These are phyloP conservation scores for Exserohilum turcica DNA, from an alignment of 2,329 filamentous ascomycete species.

Conservation along the genomic window DNA sequence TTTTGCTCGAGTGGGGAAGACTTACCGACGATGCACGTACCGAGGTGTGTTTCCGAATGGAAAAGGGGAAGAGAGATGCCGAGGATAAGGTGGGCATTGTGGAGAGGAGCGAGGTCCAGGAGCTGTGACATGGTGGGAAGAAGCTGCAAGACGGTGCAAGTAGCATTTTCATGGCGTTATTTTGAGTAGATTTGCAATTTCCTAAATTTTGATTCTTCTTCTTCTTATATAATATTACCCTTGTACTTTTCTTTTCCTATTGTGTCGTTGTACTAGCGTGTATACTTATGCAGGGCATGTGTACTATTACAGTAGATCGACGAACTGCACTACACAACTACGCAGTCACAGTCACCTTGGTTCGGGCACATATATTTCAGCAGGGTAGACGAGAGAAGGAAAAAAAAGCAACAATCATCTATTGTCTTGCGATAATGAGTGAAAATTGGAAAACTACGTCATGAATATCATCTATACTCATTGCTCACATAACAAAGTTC, in stretches of 20 bases:
- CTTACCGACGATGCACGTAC: conserved; percentile 45
- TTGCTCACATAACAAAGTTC: no score
- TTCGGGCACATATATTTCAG: no score
- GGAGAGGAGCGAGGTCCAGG: conserved; percentile 1
- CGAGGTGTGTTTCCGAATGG: conserved; percentile 41
- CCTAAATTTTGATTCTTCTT: background rate
- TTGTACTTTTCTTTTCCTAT: background rate
- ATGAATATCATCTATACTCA: no score
- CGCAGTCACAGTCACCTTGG: no score
- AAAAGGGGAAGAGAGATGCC: conserved; percentile 13
- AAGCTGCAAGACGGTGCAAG: no score
- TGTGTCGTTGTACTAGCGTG: background rate
- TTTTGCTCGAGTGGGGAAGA: conserved; percentile 71
- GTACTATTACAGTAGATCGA: no score
- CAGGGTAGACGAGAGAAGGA: no score
- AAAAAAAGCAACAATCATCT: no score
- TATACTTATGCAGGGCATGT: no score
- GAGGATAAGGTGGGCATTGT: background rate
- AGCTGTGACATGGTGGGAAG: background rate
- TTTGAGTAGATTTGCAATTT: background rate
- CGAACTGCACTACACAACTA: no score
- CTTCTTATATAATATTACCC: background rate
- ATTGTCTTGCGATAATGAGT: no score
- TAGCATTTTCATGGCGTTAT: conserved; percentile 10
- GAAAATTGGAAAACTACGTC: no score